A percentile compares a stretch with the other conserved stretches of the same genome.
Conservation (phyloP, 805 yeast species). For the Blastobotrys mokoenaii region DNA sequence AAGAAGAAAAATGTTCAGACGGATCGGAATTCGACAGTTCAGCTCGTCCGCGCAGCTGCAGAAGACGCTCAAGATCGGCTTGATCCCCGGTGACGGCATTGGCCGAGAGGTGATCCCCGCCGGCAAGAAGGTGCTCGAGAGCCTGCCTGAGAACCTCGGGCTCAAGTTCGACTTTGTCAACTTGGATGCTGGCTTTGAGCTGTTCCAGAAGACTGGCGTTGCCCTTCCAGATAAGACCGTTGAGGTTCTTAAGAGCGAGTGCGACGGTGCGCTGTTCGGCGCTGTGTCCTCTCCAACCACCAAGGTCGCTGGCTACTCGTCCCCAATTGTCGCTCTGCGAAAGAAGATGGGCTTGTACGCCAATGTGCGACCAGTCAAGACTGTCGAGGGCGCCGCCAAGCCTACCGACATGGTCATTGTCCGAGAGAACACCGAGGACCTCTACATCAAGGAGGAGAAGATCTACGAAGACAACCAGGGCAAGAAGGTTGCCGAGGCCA, state of each 20-base stretch:
- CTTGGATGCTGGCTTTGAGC: conserved; percentile 90
- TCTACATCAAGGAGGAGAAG: conserved; percentile 89
- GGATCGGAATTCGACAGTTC: background rate
- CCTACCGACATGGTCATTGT: conserved; percentile 97
- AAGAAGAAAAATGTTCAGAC: background rate
- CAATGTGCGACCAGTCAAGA: conserved; percentile 95
- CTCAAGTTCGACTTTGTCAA: conserved; percentile 79
- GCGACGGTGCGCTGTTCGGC: conserved; percentile 97
- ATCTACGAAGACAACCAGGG: conserved; percentile 71
- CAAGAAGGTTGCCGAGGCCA: conserved; percentile 90
- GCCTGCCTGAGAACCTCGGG: conserved; percentile 62
- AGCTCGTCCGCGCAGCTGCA: background rate
- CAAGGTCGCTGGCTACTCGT: conserved; percentile 93
- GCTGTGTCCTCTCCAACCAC: conserved; percentile 91
- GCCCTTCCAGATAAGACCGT: conserved; percentile 95
- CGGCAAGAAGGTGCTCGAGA: conserved; percentile 79
- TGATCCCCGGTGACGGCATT: conserved; percentile 98
- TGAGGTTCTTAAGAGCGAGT: conserved; percentile 59
- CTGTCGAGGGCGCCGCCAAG: conserved; percentile 76
- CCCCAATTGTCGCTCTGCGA: conserved; percentile 98
- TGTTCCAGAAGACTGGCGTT: conserved; percentile 87
- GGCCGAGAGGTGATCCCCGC: conserved; percentile 97
- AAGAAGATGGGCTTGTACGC: conserved; percentile 92
- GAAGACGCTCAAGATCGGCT: conserved; percentile 19
- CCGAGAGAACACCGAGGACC: conserved; percentile 96